phyloP scores from a whole-genome alignment of 805 yeast species.

The Nakazawaea ambrosiae region DNA sequence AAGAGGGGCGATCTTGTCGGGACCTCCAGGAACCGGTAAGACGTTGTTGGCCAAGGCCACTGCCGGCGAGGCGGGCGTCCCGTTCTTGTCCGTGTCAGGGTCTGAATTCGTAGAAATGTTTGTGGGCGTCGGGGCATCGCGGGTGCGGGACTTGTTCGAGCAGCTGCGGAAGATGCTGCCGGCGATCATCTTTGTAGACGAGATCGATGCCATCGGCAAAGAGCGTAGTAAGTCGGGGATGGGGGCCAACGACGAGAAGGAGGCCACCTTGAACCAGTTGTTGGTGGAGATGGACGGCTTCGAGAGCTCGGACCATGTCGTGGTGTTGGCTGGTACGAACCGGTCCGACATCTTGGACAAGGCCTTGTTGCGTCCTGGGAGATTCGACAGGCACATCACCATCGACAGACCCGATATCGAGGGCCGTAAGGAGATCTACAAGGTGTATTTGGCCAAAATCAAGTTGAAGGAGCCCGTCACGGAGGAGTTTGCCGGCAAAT shows the following conservation, averaged over 20 bases:
- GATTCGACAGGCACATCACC: conserved; percentile 90
- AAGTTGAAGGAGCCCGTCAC: conserved; percentile 41
- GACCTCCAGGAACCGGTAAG: conserved; percentile 99
- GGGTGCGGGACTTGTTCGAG: conserved; percentile 92
- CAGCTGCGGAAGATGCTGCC: conserved; percentile 95
- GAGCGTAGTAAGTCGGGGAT: conserved; percentile 72
- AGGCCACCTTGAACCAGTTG: conserved; percentile 90
- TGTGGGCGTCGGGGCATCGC: conserved; percentile 98
- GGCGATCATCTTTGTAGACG: conserved; percentile 93
- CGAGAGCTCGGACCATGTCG: conserved; percentile 83
- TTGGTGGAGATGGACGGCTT: conserved; percentile 99
- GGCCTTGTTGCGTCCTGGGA: conserved; percentile 94
- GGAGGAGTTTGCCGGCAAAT: conserved; percentile 67
- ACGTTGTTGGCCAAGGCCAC: conserved; percentile 96
- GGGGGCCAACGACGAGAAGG: conserved; percentile 95
- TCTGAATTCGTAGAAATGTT: conserved; percentile 98
- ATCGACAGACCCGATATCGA: conserved; percentile 92
- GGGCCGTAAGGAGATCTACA: conserved; percentile 89
- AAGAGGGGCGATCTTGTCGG: conserved; percentile 93
- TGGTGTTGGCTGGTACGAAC: conserved; percentile 96
- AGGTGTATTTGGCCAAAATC: conserved; percentile 74
- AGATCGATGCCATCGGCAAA: conserved; percentile 98
- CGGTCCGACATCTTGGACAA: conserved; percentile 89
- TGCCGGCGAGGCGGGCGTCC: conserved; percentile 99
- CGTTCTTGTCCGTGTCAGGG: conserved; percentile 92